These are phyloP conservation scores for Aspergillus texensis DNA, from an alignment of 2,329 filamentous ascomycete genomes.

Conservation along the genomic window DNA sequence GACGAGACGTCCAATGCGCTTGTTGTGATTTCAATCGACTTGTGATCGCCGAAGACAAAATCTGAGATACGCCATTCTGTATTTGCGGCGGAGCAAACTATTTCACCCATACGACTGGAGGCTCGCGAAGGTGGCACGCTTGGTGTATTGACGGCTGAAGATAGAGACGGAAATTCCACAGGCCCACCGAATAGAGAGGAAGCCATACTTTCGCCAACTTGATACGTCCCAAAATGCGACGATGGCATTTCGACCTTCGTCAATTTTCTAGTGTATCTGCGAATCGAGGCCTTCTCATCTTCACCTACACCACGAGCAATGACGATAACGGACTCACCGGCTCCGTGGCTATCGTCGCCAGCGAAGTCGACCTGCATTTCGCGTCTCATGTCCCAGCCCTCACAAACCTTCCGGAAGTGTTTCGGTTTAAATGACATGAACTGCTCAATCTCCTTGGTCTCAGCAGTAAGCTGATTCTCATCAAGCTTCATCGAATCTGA, in stretches of 20 bases:
- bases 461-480: conserved; percentile 70
- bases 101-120: conserved; percentile 32
- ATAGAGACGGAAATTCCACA: conserved; percentile 43
- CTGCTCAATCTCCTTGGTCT: conserved; percentile 79
- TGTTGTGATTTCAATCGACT: conserved; percentile 66
- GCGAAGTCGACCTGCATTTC: conserved; percentile 87
- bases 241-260: conserved; percentile 33
- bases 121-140: conserved; percentile 36
- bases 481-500: conserved; percentile 72
- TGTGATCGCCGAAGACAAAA: conserved; percentile 64
- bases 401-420: conserved; percentile 75
- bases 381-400: conserved; percentile 91
- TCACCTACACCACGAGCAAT: conserved; percentile 72
- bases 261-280: conserved; percentile 61
- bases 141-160: conserved; percentile 47
- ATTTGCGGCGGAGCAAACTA: conserved; percentile 39
- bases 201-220: conserved; percentile 19
- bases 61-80: conserved; percentile 70
- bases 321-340: conserved; percentile 76
- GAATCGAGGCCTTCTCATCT: conserved; percentile 55
- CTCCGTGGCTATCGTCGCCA: conserved; percentile 72
- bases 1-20: conserved; percentile 74
- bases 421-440: conserved; percentile 73
- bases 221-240: background rate
- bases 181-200: conserved; percentile 57